These are phyloP conservation scores for Termitomyces eurrhizus DNA, from an alignment of 768 basidiomycete genomes.

Conservation along the genomic window DNA sequence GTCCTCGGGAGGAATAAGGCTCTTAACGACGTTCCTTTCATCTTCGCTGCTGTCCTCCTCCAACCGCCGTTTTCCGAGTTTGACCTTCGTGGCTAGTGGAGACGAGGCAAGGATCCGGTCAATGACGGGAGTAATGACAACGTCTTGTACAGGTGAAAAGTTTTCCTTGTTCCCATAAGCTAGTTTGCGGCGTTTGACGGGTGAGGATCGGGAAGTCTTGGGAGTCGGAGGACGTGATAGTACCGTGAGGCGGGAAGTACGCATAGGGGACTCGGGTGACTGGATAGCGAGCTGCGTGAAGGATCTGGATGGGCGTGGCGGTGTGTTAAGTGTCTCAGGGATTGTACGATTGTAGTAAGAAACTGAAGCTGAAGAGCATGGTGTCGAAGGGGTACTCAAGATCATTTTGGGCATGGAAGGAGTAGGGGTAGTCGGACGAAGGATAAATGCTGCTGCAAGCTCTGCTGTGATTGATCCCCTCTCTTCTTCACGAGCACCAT, in stretches of 20 bases:
- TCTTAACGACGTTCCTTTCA: constrained; percentile 21
- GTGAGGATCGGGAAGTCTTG: constrained; percentile 20
- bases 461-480: not conserved
- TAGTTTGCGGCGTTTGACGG: constrained; percentile 35
- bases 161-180: constrained; percentile 58
- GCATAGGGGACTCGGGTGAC: constrained; percentile 19
- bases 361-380: constrained; percentile 5
- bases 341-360: not conserved
- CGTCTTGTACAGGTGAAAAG: constrained; percentile 30
- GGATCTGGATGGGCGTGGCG: constrained; percentile 12
- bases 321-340: constrained; percentile 1
- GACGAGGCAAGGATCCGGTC: constrained; percentile 41
- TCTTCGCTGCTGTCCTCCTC: constrained; percentile 35
- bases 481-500: constrained; percentile 7
- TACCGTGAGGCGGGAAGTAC: constrained; percentile 11
- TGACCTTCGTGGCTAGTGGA: constrained; percentile 19
- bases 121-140: constrained; percentile 29
- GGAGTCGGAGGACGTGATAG: constrained; percentile 28
- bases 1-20: constrained; percentile 6
- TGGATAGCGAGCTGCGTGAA: constrained; percentile 6
- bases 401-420: not conserved
- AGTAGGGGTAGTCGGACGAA: constrained; percentile 8
- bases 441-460: constrained; percentile 3
- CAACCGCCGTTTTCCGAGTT: constrained; percentile 42
- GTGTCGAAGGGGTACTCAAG: not conserved